These are phyloP conservation scores for Herpomyces periplanetae DNA, from an alignment of 2,329 filamentous ascomycete genomes.

Conservation along the genomic window DNA sequence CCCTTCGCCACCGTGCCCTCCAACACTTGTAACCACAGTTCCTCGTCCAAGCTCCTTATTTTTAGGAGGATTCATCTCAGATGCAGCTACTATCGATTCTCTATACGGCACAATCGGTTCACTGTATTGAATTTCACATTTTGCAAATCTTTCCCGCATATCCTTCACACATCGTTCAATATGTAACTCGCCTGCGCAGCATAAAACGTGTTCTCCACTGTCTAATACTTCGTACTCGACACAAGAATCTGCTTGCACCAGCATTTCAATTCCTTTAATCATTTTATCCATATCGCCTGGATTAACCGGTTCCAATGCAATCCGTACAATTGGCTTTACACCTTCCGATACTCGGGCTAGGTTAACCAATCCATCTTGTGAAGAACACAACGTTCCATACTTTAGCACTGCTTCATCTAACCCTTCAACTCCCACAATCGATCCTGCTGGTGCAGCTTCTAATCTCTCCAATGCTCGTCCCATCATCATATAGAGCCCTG, in stretches of 20 bases:
- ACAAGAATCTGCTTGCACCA: constrained; percentile 81
- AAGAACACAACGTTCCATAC: constrained; percentile 65
- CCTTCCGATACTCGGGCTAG: constrained; percentile 45
- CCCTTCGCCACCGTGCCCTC: constrained; percentile 28
- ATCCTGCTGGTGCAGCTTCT: constrained; percentile 50
- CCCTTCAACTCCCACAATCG: constrained; percentile 75
- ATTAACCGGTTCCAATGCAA: constrained; percentile 70
- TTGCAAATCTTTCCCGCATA: constrained; percentile 58
- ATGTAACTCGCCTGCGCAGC: constrained; percentile 77
- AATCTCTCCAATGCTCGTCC: constrained; percentile 51
- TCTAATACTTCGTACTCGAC: constrained; percentile 75
- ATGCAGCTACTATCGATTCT: constrained; percentile 49
- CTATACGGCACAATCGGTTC: constrained; percentile 81
- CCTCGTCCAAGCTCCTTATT: constrained; percentile 61
- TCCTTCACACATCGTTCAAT: constrained; percentile 77
- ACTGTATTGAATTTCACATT: constrained; percentile 72
- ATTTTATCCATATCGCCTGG: constrained; percentile 74
- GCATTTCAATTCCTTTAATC: constrained; percentile 45
- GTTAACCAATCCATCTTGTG: constrained; percentile 51
- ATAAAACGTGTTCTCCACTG: constrained; percentile 70
- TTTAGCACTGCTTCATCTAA: constrained; percentile 81
- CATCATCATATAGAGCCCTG: constrained; percentile 78
- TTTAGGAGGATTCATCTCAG: constrained; percentile 64
- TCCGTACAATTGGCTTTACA: constrained; percentile 65
- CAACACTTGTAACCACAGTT: constrained; percentile 27